Evolutionary conservation across 2,329 filamentous ascomycete species (phyloP), one percentile per base, ranked within the genome.

Genomic region (Diaporthe aspalathi): DNA sequence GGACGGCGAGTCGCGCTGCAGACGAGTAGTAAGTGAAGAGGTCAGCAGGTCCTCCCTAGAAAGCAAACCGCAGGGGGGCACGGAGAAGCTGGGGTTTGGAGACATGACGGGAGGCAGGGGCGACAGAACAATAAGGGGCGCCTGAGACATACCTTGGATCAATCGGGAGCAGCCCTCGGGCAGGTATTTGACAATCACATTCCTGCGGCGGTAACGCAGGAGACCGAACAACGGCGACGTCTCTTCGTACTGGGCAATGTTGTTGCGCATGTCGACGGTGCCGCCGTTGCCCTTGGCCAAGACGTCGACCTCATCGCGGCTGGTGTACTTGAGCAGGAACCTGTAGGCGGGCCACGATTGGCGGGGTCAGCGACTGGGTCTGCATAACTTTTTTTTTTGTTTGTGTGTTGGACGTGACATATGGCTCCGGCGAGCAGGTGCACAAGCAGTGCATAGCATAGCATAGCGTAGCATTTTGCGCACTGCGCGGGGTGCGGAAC

Each of bases 311-410:
- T 95, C 93, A 85, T 99, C 96, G 81, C 96, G 92, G 73, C 92
- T 92, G 74, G 90, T 87, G 83, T 99, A 99, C 80, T 95, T 95
- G 76, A 99, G 90, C 74, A 98, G 89, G 78, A 99, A 96, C 96
- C 96, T 98, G 79, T 76, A 72, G 68, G 66, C 49, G 20, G 56
- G 52, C 38, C 38, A 47, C 27, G 6, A 35, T 29, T 45, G 43
- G 35, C 57, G 45, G 60, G 60, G 62, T 73, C 50, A 73, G 72
- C 52, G 57, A 52, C 22, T 45, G 62, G 40, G 40, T 29, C 14
- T 71, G 68, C 56, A 65, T 43, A 45, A 7, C 9, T 38, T 38
- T 12, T 38, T 38, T 38, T 38, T 38, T 38, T 12, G 5, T 38
- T 38, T 38, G 5, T 5, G 32, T 5, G 5, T 35, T 57, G 12